phyloP scores from a whole-genome alignment of 257 asterid species.

The Prunella vulgaris region DNA sequence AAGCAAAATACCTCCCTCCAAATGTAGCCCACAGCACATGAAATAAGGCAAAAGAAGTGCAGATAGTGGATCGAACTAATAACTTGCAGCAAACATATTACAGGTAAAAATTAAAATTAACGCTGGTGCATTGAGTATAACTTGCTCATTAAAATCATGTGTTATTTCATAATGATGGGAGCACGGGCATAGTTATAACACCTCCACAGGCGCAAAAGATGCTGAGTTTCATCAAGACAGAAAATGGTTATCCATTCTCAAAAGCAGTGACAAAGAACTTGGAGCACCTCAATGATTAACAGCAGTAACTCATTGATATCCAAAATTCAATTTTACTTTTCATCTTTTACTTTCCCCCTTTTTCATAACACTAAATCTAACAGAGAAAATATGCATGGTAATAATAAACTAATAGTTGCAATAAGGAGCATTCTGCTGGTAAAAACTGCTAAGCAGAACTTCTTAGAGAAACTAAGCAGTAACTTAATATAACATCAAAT shows the following conservation, averaged over 20 bases:
- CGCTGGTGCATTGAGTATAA: neutral
- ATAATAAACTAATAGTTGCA: neutral
- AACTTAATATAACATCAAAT: neutral
- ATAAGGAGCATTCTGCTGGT: neutral
- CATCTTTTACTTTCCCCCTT: too few species aligned
- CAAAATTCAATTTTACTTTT: neutral
- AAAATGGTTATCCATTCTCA: neutral
- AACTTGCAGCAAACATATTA: conserved; percentile 6
- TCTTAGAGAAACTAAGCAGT: neutral
- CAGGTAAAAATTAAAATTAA: neutral
- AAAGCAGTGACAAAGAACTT: neutral
- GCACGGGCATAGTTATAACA: neutral
- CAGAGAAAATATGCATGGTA: neutral
- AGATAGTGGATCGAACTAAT: neutral
- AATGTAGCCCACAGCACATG: neutral
- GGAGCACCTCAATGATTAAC: neutral
- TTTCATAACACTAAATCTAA: neutral
- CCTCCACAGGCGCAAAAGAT: neutral
- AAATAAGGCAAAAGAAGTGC: neutral
- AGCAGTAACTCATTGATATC: neutral
- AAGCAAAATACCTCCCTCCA: neutral
- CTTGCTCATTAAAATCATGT: neutral
- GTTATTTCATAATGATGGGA: neutral
- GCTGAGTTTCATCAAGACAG: neutral
- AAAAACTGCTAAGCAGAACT: neutral